A percentile compares a stretch with the other conserved stretches of the same genome.
phyloP scores from a whole-genome alignment of 345 rosid species.

The Litchi chinensis region DNA sequence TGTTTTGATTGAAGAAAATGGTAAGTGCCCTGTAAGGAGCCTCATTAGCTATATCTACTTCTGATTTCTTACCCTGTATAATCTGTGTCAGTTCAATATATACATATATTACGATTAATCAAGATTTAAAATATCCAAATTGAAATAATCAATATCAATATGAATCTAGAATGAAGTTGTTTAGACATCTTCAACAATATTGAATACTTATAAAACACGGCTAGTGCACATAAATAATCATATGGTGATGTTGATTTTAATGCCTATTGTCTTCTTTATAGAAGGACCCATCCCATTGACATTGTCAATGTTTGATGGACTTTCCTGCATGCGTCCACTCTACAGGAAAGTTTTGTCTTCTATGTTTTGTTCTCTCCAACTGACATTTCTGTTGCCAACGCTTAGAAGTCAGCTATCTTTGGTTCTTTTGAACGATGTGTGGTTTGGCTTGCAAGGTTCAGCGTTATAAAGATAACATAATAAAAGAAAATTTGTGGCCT shows the following conservation, averaged over 20 bases:
- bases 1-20: conserved; percentile 38
- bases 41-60: conserved; percentile 28
- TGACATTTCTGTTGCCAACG: background rate
- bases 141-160: background rate
- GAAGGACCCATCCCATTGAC: background rate
- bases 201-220: no score
- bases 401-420: background rate
- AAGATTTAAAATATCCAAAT: background rate
- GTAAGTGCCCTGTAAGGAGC: conserved; percentile 35
- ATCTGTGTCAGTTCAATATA: background rate
- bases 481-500: background rate
- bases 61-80: background rate
- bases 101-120: no score
- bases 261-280: background rate
- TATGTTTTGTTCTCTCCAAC: background rate
- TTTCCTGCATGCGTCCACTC: no score
- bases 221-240: no score
- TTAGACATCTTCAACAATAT: background rate
- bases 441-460: background rate
- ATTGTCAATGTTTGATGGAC: background rate
- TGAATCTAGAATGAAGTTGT: background rate
- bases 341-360: background rate
- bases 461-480: background rate
- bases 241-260: background rate
- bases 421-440: background rate